phyloP scores from a whole-genome alignment of 1,284 basidiomycete species.

The Microbotryum scabiosae region DNA sequence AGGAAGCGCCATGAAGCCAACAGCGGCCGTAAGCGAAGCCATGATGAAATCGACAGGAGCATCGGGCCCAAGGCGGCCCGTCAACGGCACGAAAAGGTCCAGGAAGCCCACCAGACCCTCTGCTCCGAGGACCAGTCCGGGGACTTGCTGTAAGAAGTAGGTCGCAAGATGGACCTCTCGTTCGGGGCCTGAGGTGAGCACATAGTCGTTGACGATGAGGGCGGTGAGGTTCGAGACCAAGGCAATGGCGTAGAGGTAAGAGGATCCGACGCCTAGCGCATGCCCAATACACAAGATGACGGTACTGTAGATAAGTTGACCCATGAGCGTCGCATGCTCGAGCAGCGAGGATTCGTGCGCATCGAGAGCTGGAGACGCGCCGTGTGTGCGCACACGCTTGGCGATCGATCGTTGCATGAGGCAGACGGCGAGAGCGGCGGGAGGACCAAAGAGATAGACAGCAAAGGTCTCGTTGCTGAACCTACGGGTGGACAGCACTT shows the following conservation, averaged over 20 bases:
- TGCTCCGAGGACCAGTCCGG: slow-evolving; percentile 55
- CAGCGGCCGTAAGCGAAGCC: slow-evolving; percentile 47
- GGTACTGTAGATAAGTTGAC: slow-evolving; percentile 55
- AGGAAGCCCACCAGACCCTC: slow-evolving; percentile 63
- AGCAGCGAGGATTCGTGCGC: slow-evolving; percentile 34
- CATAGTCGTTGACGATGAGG: slow-evolving; percentile 50
- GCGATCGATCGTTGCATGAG: slow-evolving; percentile 23
- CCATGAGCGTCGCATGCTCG: slow-evolving; percentile 56
- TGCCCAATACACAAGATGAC: slow-evolving; percentile 52
- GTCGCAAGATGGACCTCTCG: slow-evolving; percentile 32
- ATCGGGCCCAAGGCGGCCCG: slow-evolving; percentile 46
- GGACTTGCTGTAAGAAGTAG: slow-evolving; percentile 58
- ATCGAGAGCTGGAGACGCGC: slow-evolving; percentile 14
- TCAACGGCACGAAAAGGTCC: slow-evolving; percentile 87
- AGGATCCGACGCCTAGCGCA: slow-evolving; percentile 57
- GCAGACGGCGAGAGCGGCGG: slow-evolving; percentile 47
- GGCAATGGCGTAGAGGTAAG: slow-evolving; percentile 52
- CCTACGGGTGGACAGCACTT: slow-evolving; percentile 49
- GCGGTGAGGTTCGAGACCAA: slow-evolving; percentile 34
- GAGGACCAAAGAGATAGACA: slow-evolving; percentile 67
- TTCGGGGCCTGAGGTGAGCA: slow-evolving; percentile 31
- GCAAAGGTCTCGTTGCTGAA: slow-evolving; percentile 65
- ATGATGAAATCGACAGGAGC: slow-evolving; percentile 85
- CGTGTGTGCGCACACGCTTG: slow-evolving; percentile 19
- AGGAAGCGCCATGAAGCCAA: slow-evolving; percentile 23